phyloP scores from a whole-genome alignment of 2,329 filamentous ascomycete species.

The Fusarium tricinctum region DNA sequence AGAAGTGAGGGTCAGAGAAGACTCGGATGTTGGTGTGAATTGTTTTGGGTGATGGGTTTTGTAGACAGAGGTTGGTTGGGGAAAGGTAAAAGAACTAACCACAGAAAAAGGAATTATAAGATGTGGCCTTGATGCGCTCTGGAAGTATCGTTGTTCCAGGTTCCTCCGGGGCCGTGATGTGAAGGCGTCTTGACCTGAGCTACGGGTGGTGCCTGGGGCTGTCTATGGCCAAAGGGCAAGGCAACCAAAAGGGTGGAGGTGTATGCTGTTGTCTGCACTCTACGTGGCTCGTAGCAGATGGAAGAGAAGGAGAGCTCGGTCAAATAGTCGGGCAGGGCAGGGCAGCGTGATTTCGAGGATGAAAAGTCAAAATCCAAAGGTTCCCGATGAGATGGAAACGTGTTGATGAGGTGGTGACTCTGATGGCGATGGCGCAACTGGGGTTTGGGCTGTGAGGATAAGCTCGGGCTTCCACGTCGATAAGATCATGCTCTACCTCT shows the following conservation, averaged over 20 bases:
- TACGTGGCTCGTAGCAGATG: conserved; percentile 11
- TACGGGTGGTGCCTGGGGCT: conserved; percentile 39
- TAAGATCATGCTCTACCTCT: conserved; percentile 16
- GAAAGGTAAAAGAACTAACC: conserved; percentile 39
- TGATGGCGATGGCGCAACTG: conserved; percentile 25
- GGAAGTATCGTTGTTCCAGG: conserved; percentile 37
- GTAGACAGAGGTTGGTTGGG: conserved; percentile 22
- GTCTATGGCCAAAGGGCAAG: conserved; percentile 16
- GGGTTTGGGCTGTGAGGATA: conserved; percentile 31
- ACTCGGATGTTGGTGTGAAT: conserved; percentile 1
- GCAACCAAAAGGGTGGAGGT: conserved; percentile 26
- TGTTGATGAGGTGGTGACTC: conserved; percentile 15
- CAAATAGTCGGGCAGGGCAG: conserved; percentile 14
- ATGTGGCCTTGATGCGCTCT: conserved; percentile 31
- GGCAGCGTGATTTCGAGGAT: conserved; percentile 8
- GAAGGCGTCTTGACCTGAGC: conserved; percentile 37
- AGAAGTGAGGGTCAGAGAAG: background rate
- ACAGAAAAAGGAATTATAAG: conserved; percentile 15
- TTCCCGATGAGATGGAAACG: conserved; percentile 18
- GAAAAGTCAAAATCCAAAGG: conserved; percentile 35
- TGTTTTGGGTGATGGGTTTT: conserved; percentile 12
- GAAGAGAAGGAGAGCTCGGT: conserved; percentile 3
- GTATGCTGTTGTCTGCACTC: conserved; percentile 13
- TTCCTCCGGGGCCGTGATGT: conserved; percentile 32
- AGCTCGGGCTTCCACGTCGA: conserved; percentile 20